phyloP scores from a whole-genome alignment of 768 basidiomycete species.

The Gloeopeniophorella convolvens region DNA sequence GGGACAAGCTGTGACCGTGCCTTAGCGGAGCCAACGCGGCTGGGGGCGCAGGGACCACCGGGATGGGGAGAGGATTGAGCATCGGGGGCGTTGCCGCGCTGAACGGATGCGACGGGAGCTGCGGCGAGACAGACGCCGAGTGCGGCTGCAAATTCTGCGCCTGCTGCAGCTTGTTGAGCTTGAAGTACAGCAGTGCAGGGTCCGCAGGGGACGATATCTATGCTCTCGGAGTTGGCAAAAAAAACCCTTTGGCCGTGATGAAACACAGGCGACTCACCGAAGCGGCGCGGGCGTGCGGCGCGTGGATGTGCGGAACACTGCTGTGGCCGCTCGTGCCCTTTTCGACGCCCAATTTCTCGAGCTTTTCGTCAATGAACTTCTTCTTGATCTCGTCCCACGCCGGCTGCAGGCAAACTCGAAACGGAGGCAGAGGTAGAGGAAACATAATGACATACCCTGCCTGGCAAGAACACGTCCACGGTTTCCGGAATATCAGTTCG shows the following conservation, averaged over 20 bases:
- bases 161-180: constrained; percentile 78
- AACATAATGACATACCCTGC: constrained; percentile 46
- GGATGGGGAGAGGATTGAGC: constrained; percentile 26
- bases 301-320: constrained; percentile 53
- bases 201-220: constrained; percentile 93
- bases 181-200: constrained; percentile 73
- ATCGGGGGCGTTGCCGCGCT: constrained; percentile 46
- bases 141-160: constrained; percentile 48
- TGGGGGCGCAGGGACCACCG: constrained; percentile 15
- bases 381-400: constrained; percentile 73
- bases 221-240: constrained; percentile 7
- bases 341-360: constrained; percentile 76
- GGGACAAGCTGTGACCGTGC: constrained; percentile 71
- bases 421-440: not conserved
- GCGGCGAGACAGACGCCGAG: constrained; percentile 61
- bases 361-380: constrained; percentile 70
- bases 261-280: constrained; percentile 50
- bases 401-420: constrained; percentile 34
- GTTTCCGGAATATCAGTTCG: constrained; percentile 51
- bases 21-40: constrained; percentile 41
- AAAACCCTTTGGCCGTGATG: constrained; percentile 18
- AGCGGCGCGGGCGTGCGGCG: constrained; percentile 75
- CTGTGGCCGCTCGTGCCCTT: constrained; percentile 46
- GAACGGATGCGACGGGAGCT: constrained; percentile 38
- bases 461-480: constrained; percentile 78